phyloP scores from a whole-genome alignment of 1,284 basidiomycete species.

The Wallemia ichthyophaga region DNA sequence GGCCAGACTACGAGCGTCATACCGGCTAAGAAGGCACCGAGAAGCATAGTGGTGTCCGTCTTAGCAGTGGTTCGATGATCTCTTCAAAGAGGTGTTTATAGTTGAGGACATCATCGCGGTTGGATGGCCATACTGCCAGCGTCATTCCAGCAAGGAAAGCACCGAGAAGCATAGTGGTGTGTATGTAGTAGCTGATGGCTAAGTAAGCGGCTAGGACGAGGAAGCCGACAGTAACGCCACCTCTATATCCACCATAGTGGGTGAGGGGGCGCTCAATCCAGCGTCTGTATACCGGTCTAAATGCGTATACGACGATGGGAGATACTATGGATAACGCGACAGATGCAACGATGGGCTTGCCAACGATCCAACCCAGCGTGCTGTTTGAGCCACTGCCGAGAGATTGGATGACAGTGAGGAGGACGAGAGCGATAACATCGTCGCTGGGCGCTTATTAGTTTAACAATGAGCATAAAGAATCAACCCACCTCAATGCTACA shows the following conservation, averaged over 20 bases:
- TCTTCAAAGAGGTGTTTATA: too few relatives aligned
- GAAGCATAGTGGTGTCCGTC: slow-evolving; percentile 19
- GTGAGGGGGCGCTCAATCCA: background rate
- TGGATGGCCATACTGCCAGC: too few relatives aligned
- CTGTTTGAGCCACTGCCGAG: slow-evolving; percentile 11
- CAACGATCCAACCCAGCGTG: slow-evolving; percentile 16
- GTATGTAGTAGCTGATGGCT: slow-evolving; percentile 9
- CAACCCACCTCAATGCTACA: slow-evolving; percentile 15
- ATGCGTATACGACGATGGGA: slow-evolving; percentile 10
- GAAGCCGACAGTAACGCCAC: slow-evolving; percentile 3
- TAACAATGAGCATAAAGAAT: slow-evolving; percentile 25
- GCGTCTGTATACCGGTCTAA: slow-evolving; percentile 10
- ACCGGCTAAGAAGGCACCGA: slow-evolving; percentile 21
- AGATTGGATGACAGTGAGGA: slow-evolving; percentile 20
- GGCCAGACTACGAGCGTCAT: slow-evolving; percentile 10
- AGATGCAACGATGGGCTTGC: slow-evolving; percentile 18
- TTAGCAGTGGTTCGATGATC: too few relatives aligned
- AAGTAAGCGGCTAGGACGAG: slow-evolving; percentile 6
- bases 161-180: too few relatives aligned
- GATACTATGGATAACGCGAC: slow-evolving; percentile 14
- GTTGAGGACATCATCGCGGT: too few relatives aligned
- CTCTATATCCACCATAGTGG: background rate
- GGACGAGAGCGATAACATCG: slow-evolving; percentile 18
- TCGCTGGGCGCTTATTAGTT: slow-evolving; percentile 4
- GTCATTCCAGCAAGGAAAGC: too few relatives aligned